Percentiles rank a stretch among this genome's conserved stretches.
These are phyloP conservation scores for Xylaria scruposa DNA, from an alignment of 495 filamentous ascomycete species.

Conservation along the genomic window DNA sequence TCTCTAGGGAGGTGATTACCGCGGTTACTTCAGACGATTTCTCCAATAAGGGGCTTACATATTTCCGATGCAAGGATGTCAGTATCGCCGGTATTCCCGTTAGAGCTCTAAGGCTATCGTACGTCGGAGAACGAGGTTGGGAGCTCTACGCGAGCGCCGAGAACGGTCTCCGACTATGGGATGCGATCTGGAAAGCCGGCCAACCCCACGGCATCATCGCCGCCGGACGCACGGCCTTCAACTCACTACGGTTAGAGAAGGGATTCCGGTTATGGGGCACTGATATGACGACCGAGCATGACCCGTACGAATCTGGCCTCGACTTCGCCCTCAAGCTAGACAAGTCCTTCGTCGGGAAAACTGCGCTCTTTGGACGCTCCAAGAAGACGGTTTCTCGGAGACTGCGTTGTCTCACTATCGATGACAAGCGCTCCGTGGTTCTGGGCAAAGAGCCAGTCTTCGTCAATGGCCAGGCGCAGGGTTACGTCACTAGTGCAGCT, in stretches of 20 bases:
- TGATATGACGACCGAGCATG: constrained; percentile 58
- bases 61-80: constrained; percentile 48
- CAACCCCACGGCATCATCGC: constrained; percentile 54
- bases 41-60: constrained; percentile 48
- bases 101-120: constrained; percentile 51
- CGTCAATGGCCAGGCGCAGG: constrained; percentile 43
- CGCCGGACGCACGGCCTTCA: constrained; percentile 56
- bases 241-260: constrained; percentile 56
- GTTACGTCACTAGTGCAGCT: constrained; percentile 57
- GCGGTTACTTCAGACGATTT: constrained; percentile 52
- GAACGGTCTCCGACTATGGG: constrained; percentile 55
- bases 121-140: constrained; percentile 59
- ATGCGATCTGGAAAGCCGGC: constrained; percentile 52
- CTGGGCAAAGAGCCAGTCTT: constrained; percentile 61
- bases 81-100: constrained; percentile 44
- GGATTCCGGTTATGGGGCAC: constrained; percentile 51
- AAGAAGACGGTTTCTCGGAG: constrained; percentile 36
- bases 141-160: constrained; percentile 58
- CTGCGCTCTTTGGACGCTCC: constrained; percentile 43
- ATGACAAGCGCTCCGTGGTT: constrained; percentile 54
- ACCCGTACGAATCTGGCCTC: constrained; percentile 57
- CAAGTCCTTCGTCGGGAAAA: constrained; percentile 43
- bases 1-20: constrained; percentile 39
- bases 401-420: constrained; percentile 45
- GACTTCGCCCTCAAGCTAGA: constrained; percentile 41